These are phyloP conservation scores for Pisolithus microcarpus DNA, from an alignment of 768 basidiomycete genomes.

Conservation along the genomic window DNA sequence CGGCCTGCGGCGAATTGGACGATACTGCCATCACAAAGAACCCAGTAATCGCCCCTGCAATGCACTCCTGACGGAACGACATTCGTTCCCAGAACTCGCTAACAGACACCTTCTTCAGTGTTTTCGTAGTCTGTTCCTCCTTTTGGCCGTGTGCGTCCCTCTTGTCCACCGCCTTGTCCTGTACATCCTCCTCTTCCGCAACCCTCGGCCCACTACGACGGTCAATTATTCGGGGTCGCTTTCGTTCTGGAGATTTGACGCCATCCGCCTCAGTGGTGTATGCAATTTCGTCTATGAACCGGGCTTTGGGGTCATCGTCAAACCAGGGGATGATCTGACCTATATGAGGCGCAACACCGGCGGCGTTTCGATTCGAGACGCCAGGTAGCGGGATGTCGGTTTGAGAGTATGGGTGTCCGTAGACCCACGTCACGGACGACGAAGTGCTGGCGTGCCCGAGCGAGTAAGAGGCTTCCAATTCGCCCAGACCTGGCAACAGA, in stretches of 20 bases:
- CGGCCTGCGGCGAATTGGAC: slow-evolving; percentile 14
- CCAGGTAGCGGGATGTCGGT: slow-evolving; percentile 36
- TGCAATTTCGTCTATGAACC: slow-evolving; percentile 89
- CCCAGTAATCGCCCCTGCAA: slow-evolving; percentile 82
- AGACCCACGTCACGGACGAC: slow-evolving; percentile 45
- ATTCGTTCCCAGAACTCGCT: slow-evolving; percentile 98
- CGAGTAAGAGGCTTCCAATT: slow-evolving; percentile 58
- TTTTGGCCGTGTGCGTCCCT: slow-evolving; percentile 15
- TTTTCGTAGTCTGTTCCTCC: slow-evolving; percentile 40
- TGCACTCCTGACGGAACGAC: slow-evolving; percentile 93
- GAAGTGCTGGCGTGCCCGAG: slow-evolving; percentile 34
- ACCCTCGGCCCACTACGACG: not conserved
- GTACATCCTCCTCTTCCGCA: slow-evolving; percentile 16
- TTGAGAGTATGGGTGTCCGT: slow-evolving; percentile 71
- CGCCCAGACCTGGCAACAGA: slow-evolving; percentile 62
- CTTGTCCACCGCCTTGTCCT: slow-evolving; percentile 18
- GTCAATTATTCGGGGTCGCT: slow-evolving; percentile 41
- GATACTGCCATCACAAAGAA: slow-evolving; percentile 74
- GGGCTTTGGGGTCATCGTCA: slow-evolving; percentile 94
- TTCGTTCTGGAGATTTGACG: slow-evolving; percentile 53
- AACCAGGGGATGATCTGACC: slow-evolving; percentile 82
- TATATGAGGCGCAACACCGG: slow-evolving; percentile 31
- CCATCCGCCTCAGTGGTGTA: slow-evolving; percentile 56
- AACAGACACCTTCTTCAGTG: slow-evolving; percentile 49
- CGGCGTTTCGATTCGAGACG: slow-evolving; percentile 33